Evolutionary conservation across 352 stramenopile genomes (phyloP).

Genomic region (Phytopythium boreale): DNA sequence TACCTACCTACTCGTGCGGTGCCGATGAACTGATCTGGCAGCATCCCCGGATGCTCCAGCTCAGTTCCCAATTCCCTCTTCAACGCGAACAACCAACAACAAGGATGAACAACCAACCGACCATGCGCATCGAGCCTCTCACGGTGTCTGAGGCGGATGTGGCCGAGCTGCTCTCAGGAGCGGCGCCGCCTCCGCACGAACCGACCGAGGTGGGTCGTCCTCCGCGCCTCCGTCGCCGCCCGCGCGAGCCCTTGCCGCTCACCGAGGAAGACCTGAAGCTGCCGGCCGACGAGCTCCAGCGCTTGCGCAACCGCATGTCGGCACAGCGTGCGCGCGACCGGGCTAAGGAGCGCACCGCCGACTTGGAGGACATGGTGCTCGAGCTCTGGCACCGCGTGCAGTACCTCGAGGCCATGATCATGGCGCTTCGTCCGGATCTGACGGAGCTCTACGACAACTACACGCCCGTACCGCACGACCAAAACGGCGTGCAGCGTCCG

Average conservation of each 20-base stretch:
- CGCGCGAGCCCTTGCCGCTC: constrained; percentile 42
- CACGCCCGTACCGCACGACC: constrained; percentile 14
- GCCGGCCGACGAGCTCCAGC: constrained; percentile 45
- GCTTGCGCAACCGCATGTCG: constrained; percentile 69
- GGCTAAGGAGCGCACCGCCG: constrained; percentile 51
- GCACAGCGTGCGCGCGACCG: constrained; percentile 53
- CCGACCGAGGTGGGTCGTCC: constrained; percentile 20
- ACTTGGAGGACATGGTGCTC: constrained; percentile 53
- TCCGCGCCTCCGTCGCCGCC: constrained; percentile 26
- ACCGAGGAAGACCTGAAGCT: constrained; percentile 46
- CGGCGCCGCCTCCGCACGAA: constrained; percentile 17
- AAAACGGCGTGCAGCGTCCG: constrained; percentile 2
- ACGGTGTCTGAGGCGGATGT: constrained; percentile 9
- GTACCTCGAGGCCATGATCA: constrained; percentile 50
- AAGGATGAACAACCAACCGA: constrained; percentile 7
- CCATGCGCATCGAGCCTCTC: constrained; percentile 3
- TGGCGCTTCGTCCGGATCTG: constrained; percentile 30
- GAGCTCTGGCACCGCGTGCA: constrained; percentile 58
- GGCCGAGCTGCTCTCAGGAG: constrained; percentile 20
- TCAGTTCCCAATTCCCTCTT: constrained; percentile 12
- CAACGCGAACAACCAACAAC: constrained; percentile 1
- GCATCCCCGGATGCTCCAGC: neutral
- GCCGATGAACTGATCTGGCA: neutral
- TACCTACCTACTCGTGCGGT: neutral
- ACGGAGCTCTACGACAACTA: constrained; percentile 39